A percentile compares a stretch with the other conserved stretches of the same genome.
Evolutionary conservation across 768 basidiomycete species (phyloP).

Genomic region (Fomitopsis pulvina): DNA sequence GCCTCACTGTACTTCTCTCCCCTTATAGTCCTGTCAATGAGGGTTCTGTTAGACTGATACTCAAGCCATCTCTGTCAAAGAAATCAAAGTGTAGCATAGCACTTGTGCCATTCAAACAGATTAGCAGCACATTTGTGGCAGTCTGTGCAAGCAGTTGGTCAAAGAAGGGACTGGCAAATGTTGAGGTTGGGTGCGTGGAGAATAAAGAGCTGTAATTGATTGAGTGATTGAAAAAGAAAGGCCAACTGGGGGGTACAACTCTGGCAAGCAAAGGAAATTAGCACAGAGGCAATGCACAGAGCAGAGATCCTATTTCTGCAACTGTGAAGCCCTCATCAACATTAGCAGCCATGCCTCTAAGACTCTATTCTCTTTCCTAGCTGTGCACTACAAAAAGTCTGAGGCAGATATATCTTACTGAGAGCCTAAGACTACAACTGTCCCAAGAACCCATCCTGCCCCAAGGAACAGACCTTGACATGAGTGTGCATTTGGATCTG

Average conservation of each 20-base stretch:
- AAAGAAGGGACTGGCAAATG: conserved; percentile 47
- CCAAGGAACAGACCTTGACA: too few species aligned
- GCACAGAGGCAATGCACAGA: not conserved
- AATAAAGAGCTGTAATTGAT: conserved; percentile 70
- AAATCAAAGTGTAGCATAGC: conserved; percentile 62
- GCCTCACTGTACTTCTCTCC: conserved; percentile 44
- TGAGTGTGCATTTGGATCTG: too few species aligned
- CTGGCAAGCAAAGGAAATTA: not conserved
- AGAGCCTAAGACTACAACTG: too few species aligned
- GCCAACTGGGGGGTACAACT: conserved; percentile 10
- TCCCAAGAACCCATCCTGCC: too few species aligned
- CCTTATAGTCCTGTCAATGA: conserved; percentile 61
- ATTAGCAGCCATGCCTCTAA: not conserved
- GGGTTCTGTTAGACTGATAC: conserved; percentile 58
- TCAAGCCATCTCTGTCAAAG: conserved; percentile 51
- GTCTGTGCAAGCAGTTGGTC: conserved; percentile 52
- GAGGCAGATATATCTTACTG: too few species aligned
- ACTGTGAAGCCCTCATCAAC: not conserved
- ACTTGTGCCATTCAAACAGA: conserved; percentile 68
- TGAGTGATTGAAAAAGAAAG: conserved; percentile 56
- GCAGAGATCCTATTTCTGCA: not conserved
- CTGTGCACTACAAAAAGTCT: too few species aligned
- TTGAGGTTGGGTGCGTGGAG: conserved; percentile 71
- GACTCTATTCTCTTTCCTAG: too few species aligned
- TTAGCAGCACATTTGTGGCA: conserved; percentile 69